Evolutionary conservation across 164 flowering plant genomes (phyloP), one percentile per base, ranked within the genome.

Genomic region (Annona cherimola): DNA sequence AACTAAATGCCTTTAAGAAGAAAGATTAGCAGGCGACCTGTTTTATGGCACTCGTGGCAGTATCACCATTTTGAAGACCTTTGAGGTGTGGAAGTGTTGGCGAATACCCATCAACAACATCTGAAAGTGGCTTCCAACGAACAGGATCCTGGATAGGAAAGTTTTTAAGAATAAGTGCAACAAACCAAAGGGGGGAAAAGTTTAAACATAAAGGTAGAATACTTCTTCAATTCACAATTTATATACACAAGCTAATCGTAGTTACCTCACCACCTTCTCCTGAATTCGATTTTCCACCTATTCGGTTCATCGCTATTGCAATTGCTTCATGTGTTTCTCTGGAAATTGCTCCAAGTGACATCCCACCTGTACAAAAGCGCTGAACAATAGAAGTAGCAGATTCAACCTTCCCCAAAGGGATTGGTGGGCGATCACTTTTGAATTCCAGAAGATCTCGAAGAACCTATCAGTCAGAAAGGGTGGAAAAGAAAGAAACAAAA

Each of bases 261-360:
- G 67, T 26, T 91, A 95, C 99, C 99, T 96, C 99, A 68, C 99
- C 99, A 83, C 99, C 99, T 90, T 96, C 99, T 70, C 99, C 99
- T 0, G 99, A 93, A 77, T 96, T 96, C 26, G 99, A 96, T 71
- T 90, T 96, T 73, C 99, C 99, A 82, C 97, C 94, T 67, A 96
- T 39, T 79, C 98, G 87, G 75, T 96, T 96, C 99, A 96, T 96
- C 26, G 99, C 99, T 73, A 96, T 89, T 66, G 99, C 99, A 82
- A 96, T 93, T 43, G 99, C 96, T 84, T 93, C 98, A 80, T 96
- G 99, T 50, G 99, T 93, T 85, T 96, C 99, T 79, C 98, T 90
- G 68, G 98, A 93, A 73, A 96, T 96, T 73, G 99, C 98, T 73
- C 99, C 99, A 71, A 93, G 97, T 18, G 98, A 93, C 99, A 96